Evolutionary conservation across 139 green algal species (phyloP).

Genomic region (Micromonas commoda): DNA sequence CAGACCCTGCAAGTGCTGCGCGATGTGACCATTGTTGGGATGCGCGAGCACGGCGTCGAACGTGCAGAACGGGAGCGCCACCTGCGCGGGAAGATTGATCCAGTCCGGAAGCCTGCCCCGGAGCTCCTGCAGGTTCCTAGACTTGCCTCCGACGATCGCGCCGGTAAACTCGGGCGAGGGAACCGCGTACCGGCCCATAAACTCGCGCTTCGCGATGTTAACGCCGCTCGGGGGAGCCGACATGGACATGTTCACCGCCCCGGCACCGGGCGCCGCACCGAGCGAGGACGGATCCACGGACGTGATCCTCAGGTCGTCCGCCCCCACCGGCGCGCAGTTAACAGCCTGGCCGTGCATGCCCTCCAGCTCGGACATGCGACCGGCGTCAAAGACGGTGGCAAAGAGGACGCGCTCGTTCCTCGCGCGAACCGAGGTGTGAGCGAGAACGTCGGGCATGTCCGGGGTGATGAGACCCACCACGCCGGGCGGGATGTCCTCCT

Average conservation of each 20-base stretch:
- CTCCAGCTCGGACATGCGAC: conserved; percentile 26
- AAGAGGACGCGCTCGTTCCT: conserved; percentile 55
- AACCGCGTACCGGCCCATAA: neutral
- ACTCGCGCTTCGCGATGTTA: conserved; percentile 27
- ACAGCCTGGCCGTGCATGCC: conserved; percentile 37
- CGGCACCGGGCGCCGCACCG: too few relatives aligned
- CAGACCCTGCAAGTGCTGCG: neutral
- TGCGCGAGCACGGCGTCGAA: conserved; percentile 79
- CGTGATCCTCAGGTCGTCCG: conserved; percentile 20
- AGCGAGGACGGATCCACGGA: neutral
- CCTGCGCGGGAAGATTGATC: conserved; percentile 78
- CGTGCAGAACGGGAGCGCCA: conserved; percentile 89
- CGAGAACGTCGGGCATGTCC: conserved; percentile 61
- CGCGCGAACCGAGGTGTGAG: conserved; percentile 63
- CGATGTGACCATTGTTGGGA: conserved; percentile 46
- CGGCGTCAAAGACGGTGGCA: conserved; percentile 48
- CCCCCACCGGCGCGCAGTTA: conserved; percentile 23
- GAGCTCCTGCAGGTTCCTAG: conserved; percentile 86
- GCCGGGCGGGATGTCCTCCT: conserved; percentile 59
- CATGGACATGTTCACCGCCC: neutral
- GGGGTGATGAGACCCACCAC: conserved; percentile 50
- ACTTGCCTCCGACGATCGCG: conserved; percentile 92
- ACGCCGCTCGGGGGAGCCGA: neutral
- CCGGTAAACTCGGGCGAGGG: conserved; percentile 10
- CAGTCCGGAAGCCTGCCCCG: conserved; percentile 76